These are phyloP conservation scores for Haplosporangium gracile DNA, from an alignment of 192 early-diverging fungal species.

Conservation along the genomic window DNA sequence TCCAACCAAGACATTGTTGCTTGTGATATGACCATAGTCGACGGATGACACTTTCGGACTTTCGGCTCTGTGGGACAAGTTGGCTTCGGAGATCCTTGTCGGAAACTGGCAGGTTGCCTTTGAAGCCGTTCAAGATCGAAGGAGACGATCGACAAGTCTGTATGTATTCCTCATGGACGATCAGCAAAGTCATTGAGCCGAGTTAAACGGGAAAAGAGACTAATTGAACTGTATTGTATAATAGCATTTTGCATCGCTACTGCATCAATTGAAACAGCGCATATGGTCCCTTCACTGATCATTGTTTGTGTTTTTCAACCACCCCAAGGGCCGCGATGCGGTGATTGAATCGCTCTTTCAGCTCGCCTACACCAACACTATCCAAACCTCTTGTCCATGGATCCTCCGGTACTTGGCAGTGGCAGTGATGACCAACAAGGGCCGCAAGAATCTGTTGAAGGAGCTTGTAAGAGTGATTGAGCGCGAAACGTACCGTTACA, in stretches of 20 bases:
- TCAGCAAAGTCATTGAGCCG: no score
- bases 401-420: conserved; percentile 94
- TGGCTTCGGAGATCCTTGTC: conserved; percentile 93
- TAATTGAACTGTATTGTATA: no score
- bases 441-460: conserved; percentile 85
- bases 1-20: no score
- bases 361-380: conserved; percentile 95
- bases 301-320: conserved; percentile 98
- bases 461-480: conserved; percentile 91
- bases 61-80: conserved; percentile 96
- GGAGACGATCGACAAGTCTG: conserved; percentile 90
- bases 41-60: conserved; percentile 89
- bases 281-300: conserved; percentile 97
- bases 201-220: no score
- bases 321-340: conserved; percentile 94
- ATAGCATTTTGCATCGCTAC: conserved; percentile 76
- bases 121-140: conserved; percentile 90
- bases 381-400: conserved; percentile 97
- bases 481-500: conserved; percentile 86
- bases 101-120: conserved; percentile 94
- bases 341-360: conserved; percentile 94
- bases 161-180: conserved; percentile 24
- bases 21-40: conserved; percentile 63
- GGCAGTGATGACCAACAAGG: conserved; percentile 92
- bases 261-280: conserved; percentile 93